phyloP scores from a whole-genome alignment of 352 stramenopile genomes.

The Phytopythium vexans region DNA sequence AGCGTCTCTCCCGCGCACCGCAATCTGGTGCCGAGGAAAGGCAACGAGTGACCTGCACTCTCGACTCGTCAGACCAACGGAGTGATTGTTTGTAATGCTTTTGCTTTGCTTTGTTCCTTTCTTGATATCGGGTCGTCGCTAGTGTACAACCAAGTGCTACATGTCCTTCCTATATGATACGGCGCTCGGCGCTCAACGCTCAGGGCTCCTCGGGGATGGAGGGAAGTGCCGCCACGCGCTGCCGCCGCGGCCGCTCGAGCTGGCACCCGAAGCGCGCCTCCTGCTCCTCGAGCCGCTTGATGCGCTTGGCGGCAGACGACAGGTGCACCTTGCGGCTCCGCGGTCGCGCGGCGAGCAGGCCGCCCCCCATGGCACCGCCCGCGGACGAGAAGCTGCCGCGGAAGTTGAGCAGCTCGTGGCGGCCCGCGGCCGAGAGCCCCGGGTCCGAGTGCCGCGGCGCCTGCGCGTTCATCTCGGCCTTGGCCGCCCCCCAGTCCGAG shows the following conservation, averaged over 20 bases:
- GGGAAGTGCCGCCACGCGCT: constrained; percentile 36
- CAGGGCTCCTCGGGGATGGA: constrained; percentile 40
- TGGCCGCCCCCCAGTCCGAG: constrained; percentile 48
- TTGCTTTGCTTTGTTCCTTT: too few relatives aligned
- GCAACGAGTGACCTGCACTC: too few relatives aligned
- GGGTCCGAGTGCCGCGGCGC: constrained; percentile 68
- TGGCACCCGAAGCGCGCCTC: constrained; percentile 61
- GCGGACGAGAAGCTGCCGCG: constrained; percentile 41
- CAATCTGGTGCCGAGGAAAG: too few relatives aligned
- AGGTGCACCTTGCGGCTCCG: constrained; percentile 69
- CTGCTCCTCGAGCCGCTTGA: constrained; percentile 80
- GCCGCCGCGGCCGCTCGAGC: constrained; percentile 25
- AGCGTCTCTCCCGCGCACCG: too few relatives aligned
- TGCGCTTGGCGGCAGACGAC: constrained; percentile 77
- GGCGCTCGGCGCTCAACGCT: too few relatives aligned
- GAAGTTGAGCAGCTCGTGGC: constrained; percentile 73
- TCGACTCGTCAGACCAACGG: too few relatives aligned
- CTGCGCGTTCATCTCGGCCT: constrained; percentile 36
- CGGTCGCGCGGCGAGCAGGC: constrained; percentile 12
- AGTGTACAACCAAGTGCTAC: too few relatives aligned
- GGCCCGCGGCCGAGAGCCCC: constrained; percentile 24
- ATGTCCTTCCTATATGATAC: too few relatives aligned
- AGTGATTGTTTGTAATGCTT: too few relatives aligned
- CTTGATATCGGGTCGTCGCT: too few relatives aligned
- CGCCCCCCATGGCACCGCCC: constrained; percentile 38